Conservation (phyloP, 2,329 filamentous ascomycete species). For the Apiospora aurea region DNA sequence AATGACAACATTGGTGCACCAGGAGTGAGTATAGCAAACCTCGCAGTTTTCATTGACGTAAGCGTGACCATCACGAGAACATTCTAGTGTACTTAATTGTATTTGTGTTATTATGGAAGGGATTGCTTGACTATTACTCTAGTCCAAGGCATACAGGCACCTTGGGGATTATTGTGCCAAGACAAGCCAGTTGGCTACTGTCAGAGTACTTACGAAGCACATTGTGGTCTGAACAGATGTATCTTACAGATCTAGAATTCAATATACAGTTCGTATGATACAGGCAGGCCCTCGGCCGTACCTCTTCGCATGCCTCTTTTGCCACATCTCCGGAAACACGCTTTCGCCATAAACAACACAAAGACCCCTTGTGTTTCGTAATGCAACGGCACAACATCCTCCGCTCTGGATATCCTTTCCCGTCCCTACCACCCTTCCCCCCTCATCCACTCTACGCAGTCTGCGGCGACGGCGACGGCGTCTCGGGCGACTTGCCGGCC, state of each 20-base stretch:
- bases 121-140: no score
- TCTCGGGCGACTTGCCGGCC: constrained; percentile 22
- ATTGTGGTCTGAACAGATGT: background rate
- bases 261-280: constrained; percentile 20
- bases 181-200: background rate
- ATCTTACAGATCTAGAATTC: constrained; percentile 18
- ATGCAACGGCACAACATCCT: background rate
- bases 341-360: background rate
- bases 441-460: background rate
- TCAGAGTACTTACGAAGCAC: background rate
- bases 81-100: no score
- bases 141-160: background rate
- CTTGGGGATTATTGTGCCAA: no score
- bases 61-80: no score
- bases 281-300: constrained; percentile 12
- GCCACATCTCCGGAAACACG: background rate
- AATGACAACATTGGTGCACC: no score
- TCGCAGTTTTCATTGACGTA: no score
- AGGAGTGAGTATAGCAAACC: no score
- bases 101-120: no score
- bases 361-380: background rate
- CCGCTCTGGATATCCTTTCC: background rate
- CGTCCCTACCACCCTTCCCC: no score
- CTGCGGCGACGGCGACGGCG: background rate
- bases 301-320: background rate